phyloP scores from a whole-genome alignment of 345 rosid species.

The Alliaria petiolata region DNA sequence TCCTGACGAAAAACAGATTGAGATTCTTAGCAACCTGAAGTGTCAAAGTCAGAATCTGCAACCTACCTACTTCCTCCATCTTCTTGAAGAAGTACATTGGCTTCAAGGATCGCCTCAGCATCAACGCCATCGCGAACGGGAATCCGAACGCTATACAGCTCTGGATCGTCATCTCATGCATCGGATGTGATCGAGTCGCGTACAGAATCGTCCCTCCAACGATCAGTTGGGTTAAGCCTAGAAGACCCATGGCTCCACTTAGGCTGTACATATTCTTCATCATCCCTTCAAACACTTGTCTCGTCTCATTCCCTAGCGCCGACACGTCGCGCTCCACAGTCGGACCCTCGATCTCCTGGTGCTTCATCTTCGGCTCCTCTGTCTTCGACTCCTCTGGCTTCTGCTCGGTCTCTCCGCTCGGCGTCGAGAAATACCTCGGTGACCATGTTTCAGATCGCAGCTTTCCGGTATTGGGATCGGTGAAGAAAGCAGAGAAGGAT shows the following conservation, averaged over 20 bases:
- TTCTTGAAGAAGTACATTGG: slow-evolving; percentile 82
- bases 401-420: slow-evolving; percentile 1
- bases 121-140: slow-evolving; percentile 72
- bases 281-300: slow-evolving; percentile 61
- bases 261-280: slow-evolving; percentile 69
- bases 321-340: slow-evolving; percentile 88
- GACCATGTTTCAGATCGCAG: slow-evolving; percentile 26
- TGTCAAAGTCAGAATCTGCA: slow-evolving; percentile 77
- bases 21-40: slow-evolving; percentile 78
- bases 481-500: slow-evolving; percentile 18
- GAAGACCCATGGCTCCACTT: slow-evolving; percentile 56
- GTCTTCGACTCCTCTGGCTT: slow-evolving; percentile 26
- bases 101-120: slow-evolving; percentile 77
- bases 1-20: slow-evolving; percentile 54
- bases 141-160: slow-evolving; percentile 74
- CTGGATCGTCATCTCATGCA: slow-evolving; percentile 53
- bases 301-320: slow-evolving; percentile 70
- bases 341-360: slow-evolving; percentile 93
- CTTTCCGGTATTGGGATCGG: slow-evolving; percentile 3
- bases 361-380: slow-evolving; percentile 65
- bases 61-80: slow-evolving; percentile 85
- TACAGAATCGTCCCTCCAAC: slow-evolving; percentile 68
- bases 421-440: slow-evolving; percentile 44
- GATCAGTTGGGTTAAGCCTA: slow-evolving; percentile 65
- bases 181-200: slow-evolving; percentile 40